These are phyloP conservation scores for Lizonia empirigonia DNA, from an alignment of 2,329 filamentous ascomycete species.

Conservation along the genomic window DNA sequence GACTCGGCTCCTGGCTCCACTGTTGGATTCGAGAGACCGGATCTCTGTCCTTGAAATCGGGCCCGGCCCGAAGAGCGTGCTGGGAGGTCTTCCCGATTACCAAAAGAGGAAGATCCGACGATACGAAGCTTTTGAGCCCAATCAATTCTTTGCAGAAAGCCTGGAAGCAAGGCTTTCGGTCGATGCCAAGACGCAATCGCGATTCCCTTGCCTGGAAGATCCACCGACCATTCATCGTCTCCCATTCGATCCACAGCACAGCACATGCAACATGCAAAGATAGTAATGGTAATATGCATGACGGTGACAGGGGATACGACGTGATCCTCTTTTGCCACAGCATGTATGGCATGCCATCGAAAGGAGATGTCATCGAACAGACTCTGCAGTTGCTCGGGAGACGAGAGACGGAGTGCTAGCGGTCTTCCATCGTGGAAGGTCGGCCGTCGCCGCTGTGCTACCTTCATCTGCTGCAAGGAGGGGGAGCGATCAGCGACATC, in stretches of 20 bases:
- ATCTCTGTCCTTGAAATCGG: conserved; percentile 66
- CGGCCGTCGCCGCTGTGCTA: conserved; percentile 64
- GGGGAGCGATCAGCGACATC: conserved; percentile 56
- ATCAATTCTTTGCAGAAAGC: conserved; percentile 51
- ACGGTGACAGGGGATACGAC: conserved; percentile 54
- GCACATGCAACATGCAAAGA: not conserved
- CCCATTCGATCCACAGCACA: conserved; percentile 48
- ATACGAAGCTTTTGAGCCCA: conserved; percentile 63
- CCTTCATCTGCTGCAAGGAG: conserved; percentile 68
- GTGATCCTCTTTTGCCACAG: conserved; percentile 67
- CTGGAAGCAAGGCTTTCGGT: conserved; percentile 53
- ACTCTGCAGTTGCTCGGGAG: conserved; percentile 57
- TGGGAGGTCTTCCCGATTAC: conserved; percentile 56
- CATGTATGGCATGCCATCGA: conserved; percentile 64
- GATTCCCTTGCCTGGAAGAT: conserved; percentile 52
- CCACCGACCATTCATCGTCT: conserved; percentile 48
- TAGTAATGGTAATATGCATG: not conserved
- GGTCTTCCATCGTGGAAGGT: conserved; percentile 61
- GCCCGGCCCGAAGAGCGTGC: conserved; percentile 61
- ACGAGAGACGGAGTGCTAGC: conserved; percentile 54
- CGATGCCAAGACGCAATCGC: conserved; percentile 32
- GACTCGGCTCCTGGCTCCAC: conserved; percentile 48
- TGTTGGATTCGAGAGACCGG: conserved; percentile 49
- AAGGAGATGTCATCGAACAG: conserved; percentile 53
- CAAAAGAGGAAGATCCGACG: conserved; percentile 53